Base-by-base conservation (phyloP, 306 rosid species). In the Cucumis melo region DNA sequence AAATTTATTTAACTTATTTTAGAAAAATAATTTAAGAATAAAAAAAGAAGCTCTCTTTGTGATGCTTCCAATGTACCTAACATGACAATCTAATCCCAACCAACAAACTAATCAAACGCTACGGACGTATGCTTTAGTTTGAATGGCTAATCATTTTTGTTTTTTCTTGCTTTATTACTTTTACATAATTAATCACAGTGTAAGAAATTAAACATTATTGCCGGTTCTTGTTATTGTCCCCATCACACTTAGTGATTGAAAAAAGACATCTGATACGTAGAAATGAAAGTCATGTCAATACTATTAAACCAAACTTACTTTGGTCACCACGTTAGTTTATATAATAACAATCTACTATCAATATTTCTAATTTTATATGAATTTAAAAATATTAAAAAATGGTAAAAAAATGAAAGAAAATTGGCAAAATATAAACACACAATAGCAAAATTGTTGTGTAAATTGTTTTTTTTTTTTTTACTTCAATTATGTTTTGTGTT, bases 61-160 rank as follows among this genome's bases (percentile, higher is more conserved):
- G 55, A 68, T 68, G 74, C 74, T 42, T 44, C 54, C 74, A 42
- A 42, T 68, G 54, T 24, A 62, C 71, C 83, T 54, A 75, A 75
- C 74, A 21, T 57, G 83, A 84, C 42, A 75, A 76, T 54, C 27
- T 55, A 39, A 70, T 76, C 82, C 58, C 66, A 84, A 70, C 83
- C 54, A 84, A 70, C 83, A 55, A 76, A 56, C 77, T 59, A 76
- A 81, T 48, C 38, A 42, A 68, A 65, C 16, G 29, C 50, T 38
- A 38, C 8, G 10, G 72, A 38, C 72, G 29, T 65, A 65, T 68
- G 74, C n/a, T 44, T 41, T 68, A 10, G 53, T 42, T 68, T 42
- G 55, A 29, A 68, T 68, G 34, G 36, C 56, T 68, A 42, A 68
- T 68, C 74, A 68, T 68, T 39, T 39, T 68, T 36, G 23, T 20